Evolutionary conservation across 108 stramenopile genomes (phyloP), one percentile per base, ranked within the genome.

Genomic region (Nitzschia sp.): DNA sequence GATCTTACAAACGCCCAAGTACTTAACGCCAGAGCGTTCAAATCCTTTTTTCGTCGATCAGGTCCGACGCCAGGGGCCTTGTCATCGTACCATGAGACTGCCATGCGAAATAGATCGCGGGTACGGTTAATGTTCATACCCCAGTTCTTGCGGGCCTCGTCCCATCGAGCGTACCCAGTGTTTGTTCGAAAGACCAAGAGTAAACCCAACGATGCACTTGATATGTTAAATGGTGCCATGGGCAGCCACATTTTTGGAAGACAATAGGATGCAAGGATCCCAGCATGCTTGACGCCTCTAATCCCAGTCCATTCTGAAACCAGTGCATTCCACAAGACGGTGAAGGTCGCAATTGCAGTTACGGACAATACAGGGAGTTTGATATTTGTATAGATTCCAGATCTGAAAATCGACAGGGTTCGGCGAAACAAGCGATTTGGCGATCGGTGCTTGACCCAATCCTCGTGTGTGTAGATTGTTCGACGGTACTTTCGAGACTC

Each of bases 181-280:
- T 91, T 91, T 53, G 90, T 91, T 2, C 90, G 86, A 71, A 91
- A 91, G 32, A 88, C 90, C 28, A 89, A 71, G 33, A 91, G 76
- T 17, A 91, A 70, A 33, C 90, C 90, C 57, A 91, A 59, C 17
- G 82, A 86, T 34, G 85, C 74, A 38, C 75, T 75, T 21, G 85
- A 56, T 47, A 88, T 49, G 21, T 85, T 84, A 46, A 88, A 91
- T 17, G 84, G 81, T 11, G 77, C 78, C 74, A 88, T 72, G 21
- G 90, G 90, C 21, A 91, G 70, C n/a, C 59, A 46, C 26, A 90
- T 57, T 28, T 53, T 51, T 36, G 82, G 82, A 13, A 75, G 34
- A 36, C 71, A 69, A 17, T 46, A 32, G 32, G 28, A 81, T 2
- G 74, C 58, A 19, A 90, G 42, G 9, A 84, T 34, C n/a, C 76